A percentile compares a stretch with the other conserved stretches of the same genome.
phyloP scores from a whole-genome alignment of 306 rosid species.

The Casuarina cunninghamiana region DNA sequence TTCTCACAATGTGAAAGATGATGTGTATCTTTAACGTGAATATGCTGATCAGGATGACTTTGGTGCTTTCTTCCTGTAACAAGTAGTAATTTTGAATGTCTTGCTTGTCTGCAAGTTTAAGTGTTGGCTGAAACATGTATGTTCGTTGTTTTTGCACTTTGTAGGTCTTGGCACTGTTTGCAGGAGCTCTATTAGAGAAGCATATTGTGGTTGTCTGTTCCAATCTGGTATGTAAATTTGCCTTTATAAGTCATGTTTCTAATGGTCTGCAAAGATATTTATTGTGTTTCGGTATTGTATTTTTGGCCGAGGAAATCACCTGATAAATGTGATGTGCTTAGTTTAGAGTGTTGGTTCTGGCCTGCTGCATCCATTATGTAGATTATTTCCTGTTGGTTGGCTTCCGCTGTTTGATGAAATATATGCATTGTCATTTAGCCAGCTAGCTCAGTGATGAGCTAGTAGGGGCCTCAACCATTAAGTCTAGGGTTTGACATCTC shows the following conservation, averaged over 20 bases:
- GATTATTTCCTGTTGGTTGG: background rate
- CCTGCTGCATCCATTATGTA: background rate
- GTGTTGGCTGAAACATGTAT: constrained; percentile 6
- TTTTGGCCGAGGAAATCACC: constrained; percentile 16
- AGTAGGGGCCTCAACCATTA: no score
- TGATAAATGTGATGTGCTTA: constrained; percentile 9
- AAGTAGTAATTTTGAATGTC: no score
- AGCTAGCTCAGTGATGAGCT: no score
- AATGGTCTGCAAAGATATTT: constrained; percentile 20
- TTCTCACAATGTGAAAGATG: constrained; percentile 18
- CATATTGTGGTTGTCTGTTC: constrained; percentile 85
- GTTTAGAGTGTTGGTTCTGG: background rate
- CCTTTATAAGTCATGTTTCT: constrained; percentile 11
- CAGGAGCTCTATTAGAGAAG: constrained; percentile 94
- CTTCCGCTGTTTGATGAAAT: background rate
- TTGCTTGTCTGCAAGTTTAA: background rate
- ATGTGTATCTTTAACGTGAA: constrained; percentile 7
- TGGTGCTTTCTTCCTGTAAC: background rate
- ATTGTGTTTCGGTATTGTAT: constrained; percentile 7
- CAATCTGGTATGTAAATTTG: constrained; percentile 65
- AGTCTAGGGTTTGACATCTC: no score
- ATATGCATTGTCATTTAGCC: no score
- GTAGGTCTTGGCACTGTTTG: constrained; percentile 81
- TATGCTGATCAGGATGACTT: background rate
- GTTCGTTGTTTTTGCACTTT: constrained; percentile 30